Percentiles rank a stretch among this genome's conserved stretches.
Evolutionary conservation across 2,329 filamentous ascomycete species (phyloP).

Genomic region (Bipolaris oryzae): DNA sequence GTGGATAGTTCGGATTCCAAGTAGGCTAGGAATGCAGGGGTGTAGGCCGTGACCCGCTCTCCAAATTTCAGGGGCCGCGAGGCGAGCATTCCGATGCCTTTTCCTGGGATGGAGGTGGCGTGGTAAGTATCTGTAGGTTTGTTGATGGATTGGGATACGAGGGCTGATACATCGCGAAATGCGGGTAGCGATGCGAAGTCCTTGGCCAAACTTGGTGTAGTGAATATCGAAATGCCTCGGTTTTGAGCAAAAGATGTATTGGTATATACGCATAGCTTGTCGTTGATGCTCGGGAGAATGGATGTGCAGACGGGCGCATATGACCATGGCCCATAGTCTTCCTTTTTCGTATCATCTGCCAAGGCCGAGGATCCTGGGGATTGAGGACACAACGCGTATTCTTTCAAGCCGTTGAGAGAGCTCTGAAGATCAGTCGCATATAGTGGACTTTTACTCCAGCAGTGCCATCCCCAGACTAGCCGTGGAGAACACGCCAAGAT

Average conservation of each 20-base stretch:
- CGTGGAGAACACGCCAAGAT: not conserved
- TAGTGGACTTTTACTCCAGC: slow-evolving; percentile 32
- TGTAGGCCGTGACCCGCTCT: slow-evolving; percentile 38
- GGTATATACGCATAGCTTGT: slow-evolving; percentile 43
- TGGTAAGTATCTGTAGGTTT: slow-evolving; percentile 24
- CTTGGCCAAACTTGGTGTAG: slow-evolving; percentile 35
- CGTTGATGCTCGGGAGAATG: slow-evolving; percentile 25
- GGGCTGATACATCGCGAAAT: slow-evolving; percentile 24
- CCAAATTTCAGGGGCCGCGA: slow-evolving; percentile 25
- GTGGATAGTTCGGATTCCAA: slow-evolving; percentile 37
- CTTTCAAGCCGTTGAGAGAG: slow-evolving; percentile 16
- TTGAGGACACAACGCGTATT: slow-evolving; percentile 5
- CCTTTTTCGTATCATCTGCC: not conserved
- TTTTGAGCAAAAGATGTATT: slow-evolving; percentile 32
- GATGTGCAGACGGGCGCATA: slow-evolving; percentile 36
- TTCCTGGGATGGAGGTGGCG: slow-evolving; percentile 31
- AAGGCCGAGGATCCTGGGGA: not conserved
- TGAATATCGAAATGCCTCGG: slow-evolving; percentile 45
- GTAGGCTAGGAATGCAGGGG: slow-evolving; percentile 40
- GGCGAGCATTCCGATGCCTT: slow-evolving; percentile 43
- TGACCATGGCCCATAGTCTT: slow-evolving; percentile 30
- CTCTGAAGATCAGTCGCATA: slow-evolving; percentile 18
- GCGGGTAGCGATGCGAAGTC: slow-evolving; percentile 31
- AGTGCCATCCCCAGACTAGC: slow-evolving; percentile 26
- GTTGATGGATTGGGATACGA: slow-evolving; percentile 27